Evolutionary conservation across 495 filamentous ascomycete species (phyloP), one percentile per base, ranked within the genome.

Genomic region (Durotheca rogersii): DNA sequence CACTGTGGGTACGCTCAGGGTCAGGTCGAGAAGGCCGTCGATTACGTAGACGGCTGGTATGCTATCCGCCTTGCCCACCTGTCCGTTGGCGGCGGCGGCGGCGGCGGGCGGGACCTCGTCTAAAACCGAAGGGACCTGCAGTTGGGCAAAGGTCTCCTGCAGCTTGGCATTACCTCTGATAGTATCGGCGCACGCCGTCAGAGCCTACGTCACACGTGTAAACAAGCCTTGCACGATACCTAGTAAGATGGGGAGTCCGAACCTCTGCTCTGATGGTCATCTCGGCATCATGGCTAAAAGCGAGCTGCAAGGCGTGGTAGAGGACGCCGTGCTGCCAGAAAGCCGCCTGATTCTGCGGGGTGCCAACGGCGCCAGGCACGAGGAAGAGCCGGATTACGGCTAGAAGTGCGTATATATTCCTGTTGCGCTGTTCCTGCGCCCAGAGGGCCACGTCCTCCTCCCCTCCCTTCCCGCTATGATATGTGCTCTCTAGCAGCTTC

Each of bases 401-500:
- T 37, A 96, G 72, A 11, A 95, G 70, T 41, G 91, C 93, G 79
- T 90, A 96, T 16, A 95, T 79, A 69, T 96, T 96, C 60, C 90
- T 91, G 68, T 93, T 91, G 42, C 81, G 81, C 62, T 94, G 88
- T 6, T 81, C 74, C 56, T 83, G 80, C 3, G 81, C 81, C 84
- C 88, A 95, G 21, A 83, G 77, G 9, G 85, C 77, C 9, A 84
- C 69, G 34, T 84, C 80, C 31, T 82, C 81, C 16, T 82, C 79
- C 6, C 70, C 71, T 23, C 78, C 78, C 34, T 78, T 71, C n/a
- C 49, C 47, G 32, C 75, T 75, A 53, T 72, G 64, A 45, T 84
- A 79, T 51, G 82, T 80, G 60, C 84, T 80, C 32, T 71, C 69
- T 7, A 97, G 75, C 16, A 97, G 72, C 17, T 76, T 80, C 15